Percentiles rank a stretch among this genome's conserved stretches.
phyloP scores from a whole-genome alignment of 2,329 filamentous ascomycete species.

The Madurella fahalii region DNA sequence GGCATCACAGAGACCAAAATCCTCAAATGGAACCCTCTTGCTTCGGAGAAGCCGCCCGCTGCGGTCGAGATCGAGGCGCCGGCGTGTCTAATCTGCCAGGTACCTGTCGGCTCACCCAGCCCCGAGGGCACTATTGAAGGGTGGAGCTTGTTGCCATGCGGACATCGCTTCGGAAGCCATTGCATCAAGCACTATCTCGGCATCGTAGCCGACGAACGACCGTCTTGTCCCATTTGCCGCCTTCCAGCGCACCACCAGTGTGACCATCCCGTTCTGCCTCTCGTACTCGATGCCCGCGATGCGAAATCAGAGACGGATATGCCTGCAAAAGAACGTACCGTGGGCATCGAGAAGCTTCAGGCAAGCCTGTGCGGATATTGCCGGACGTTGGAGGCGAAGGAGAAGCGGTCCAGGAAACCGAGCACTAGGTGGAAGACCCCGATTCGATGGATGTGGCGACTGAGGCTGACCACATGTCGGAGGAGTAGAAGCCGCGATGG shows the following conservation, averaged over 20 bases:
- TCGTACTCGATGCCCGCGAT: conserved; percentile 12
- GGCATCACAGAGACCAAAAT: conserved; percentile 1
- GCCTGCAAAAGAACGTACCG: background rate
- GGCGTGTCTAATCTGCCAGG: conserved; percentile 42
- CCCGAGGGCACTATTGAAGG: conserved; percentile 37
- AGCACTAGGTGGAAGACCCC: conserved; percentile 5
- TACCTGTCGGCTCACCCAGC: conserved; percentile 36
- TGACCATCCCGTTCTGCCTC: conserved; percentile 33
- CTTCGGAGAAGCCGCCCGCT: background rate
- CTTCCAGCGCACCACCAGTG: conserved; percentile 29
- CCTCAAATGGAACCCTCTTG: background rate
- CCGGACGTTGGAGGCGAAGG: background rate
- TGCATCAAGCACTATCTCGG: conserved; percentile 43
- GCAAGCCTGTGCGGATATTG: conserved; percentile 2
- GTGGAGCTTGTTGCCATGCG: conserved; percentile 41
- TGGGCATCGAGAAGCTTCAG: background rate
- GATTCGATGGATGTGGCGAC: conserved; percentile 2
- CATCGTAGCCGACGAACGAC: conserved; percentile 33
- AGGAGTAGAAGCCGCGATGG: background rate
- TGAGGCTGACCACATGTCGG: background rate
- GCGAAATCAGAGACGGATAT: conserved; percentile 1
- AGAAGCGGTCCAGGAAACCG: background rate
- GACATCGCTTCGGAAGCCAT: conserved; percentile 40
- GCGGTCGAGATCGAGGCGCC: conserved; percentile 2
- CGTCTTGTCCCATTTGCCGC: conserved; percentile 41